Evolutionary conservation across 495 filamentous ascomycete genomes (phyloP).

Genomic region (Physcia stellaris): DNA sequence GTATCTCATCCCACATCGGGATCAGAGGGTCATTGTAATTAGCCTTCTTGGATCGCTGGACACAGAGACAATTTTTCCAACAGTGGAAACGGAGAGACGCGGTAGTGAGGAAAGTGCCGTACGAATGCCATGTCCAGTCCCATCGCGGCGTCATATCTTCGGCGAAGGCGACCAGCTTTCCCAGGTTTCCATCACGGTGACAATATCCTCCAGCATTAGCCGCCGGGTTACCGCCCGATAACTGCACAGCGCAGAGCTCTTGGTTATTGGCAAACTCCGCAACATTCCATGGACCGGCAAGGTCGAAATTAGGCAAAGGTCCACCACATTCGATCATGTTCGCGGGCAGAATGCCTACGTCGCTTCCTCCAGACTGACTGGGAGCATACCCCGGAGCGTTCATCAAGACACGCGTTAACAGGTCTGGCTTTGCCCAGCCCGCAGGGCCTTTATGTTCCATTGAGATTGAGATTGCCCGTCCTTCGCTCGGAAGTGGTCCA

Average conservation of each 20-base stretch:
- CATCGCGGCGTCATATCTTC: conserved; percentile 1
- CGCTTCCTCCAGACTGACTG: no score
- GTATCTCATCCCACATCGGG: no score
- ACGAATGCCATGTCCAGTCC: background rate
- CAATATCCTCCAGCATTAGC: background rate
- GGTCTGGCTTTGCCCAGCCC: no score
- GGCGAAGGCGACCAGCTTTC: background rate
- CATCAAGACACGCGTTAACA: no score
- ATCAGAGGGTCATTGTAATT: background rate
- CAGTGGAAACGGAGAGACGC: conserved; percentile 1
- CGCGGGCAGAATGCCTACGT: background rate
- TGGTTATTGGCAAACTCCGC: no score
- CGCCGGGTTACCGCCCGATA: background rate
- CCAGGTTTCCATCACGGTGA: background rate
- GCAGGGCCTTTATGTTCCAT: no score
- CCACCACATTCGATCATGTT: conserved; percentile 1
- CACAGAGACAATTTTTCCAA: background rate
- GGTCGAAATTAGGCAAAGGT: background rate
- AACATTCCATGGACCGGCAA: conserved; percentile 1
- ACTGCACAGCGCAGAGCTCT: background rate
- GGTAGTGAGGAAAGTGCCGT: background rate
- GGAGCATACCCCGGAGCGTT: no score
- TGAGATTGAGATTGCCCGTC: no score
- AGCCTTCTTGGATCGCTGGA: background rate
- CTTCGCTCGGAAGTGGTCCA: no score